phyloP scores from a whole-genome alignment of 2,329 filamentous ascomycete species.

The Aspergillus chevalieri region DNA sequence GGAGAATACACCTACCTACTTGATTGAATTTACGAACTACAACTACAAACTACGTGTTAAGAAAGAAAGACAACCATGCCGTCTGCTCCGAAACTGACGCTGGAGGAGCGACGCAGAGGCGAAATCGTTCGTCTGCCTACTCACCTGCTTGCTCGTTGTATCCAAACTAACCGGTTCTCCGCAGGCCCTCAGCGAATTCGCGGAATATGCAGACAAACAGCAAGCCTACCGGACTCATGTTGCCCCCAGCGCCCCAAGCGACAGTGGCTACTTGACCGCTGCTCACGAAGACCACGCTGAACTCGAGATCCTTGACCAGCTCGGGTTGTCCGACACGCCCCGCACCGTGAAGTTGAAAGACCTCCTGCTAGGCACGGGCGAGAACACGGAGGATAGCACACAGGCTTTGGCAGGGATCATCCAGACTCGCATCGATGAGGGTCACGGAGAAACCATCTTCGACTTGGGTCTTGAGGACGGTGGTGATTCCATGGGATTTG shows the following conservation, averaged over 20 bases:
- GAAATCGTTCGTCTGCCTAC: conserved; percentile 60
- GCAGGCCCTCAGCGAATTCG: conserved; percentile 85
- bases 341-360: conserved; percentile 64
- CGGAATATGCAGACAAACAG: conserved; percentile 94
- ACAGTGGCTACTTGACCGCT: conserved; percentile 37
- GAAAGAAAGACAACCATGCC: conserved; percentile 24
- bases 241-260: conserved; percentile 32
- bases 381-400: conserved; percentile 54
- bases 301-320: conserved; percentile 78
- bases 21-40: neutral
- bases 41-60: neutral
- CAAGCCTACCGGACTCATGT: conserved; percentile 51
- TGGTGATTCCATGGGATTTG: conserved; percentile 76
- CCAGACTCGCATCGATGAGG: conserved; percentile 66
- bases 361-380: conserved; percentile 56
- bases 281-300: conserved; percentile 69
- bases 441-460: conserved; percentile 82
- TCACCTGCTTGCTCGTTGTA: neutral
- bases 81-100: conserved; percentile 52
- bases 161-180: conserved; percentile 3
- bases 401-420: conserved; percentile 61
- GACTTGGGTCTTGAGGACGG: conserved; percentile 89
- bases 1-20: conserved; percentile 6
- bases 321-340: conserved; percentile 65
- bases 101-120: conserved; percentile 76